A percentile compares a stretch with the other conserved stretches of the same genome.
These are phyloP conservation scores for Candida awuae DNA, from an alignment of 805 yeast genomes.

Conservation along the genomic window DNA sequence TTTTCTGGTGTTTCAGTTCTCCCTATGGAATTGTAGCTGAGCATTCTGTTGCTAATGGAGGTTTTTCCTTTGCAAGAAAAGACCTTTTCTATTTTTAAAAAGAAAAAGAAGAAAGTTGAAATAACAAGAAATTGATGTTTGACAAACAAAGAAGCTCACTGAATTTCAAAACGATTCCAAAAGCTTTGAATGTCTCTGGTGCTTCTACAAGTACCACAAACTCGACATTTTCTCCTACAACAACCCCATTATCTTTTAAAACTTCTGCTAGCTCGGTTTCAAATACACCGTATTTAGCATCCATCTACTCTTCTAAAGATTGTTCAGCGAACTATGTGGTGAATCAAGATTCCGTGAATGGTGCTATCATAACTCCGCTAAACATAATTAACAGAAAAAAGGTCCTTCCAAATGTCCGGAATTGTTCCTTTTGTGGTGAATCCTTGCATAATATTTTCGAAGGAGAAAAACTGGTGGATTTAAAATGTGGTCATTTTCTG, in stretches of 20 bases:
- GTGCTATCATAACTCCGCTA: background rate
- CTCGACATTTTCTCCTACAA: background rate
- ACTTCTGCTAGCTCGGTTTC: slow-evolving; percentile 1
- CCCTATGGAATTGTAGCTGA: too few relatives aligned
- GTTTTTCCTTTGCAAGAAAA: too few relatives aligned
- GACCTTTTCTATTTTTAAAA: too few relatives aligned
- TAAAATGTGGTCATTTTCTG: slow-evolving; percentile 36
- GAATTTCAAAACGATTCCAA: slow-evolving; percentile 7
- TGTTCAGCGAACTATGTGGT: too few relatives aligned
- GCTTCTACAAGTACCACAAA: slow-evolving; percentile 2
- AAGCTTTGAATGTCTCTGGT: slow-evolving; percentile 7
- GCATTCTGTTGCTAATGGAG: too few relatives aligned
- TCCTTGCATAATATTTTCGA: slow-evolving; percentile 30
- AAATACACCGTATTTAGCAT: slow-evolving; percentile 2
- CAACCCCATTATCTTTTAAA: slow-evolving; percentile 6
- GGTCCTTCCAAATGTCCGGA: background rate
- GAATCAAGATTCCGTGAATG: too few relatives aligned
- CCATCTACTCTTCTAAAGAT: background rate
- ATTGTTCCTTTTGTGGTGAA: slow-evolving; percentile 40
- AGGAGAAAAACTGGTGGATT: slow-evolving; percentile 36
- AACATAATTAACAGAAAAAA: background rate
- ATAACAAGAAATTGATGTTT: too few relatives aligned
- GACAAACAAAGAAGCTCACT: background rate
- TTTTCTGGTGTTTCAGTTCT: background rate
- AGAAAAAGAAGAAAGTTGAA: too few relatives aligned